Conservation (phyloP, 1,139 yeast genomes). For the Kazachstania sp. region DNA sequence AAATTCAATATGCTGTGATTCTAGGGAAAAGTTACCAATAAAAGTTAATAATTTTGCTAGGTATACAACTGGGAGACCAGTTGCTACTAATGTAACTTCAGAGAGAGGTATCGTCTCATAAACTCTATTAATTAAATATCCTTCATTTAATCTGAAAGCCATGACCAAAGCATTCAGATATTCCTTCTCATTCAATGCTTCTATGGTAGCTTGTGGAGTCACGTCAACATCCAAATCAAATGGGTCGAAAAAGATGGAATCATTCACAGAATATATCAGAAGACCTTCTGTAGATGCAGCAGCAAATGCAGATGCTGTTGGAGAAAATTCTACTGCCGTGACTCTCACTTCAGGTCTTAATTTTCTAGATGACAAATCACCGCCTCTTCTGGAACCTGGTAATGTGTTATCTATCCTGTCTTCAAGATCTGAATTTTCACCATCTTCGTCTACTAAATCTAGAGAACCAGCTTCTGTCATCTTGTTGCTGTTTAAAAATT, state of each 20-base stretch:
- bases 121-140: slow-evolving; percentile 58
- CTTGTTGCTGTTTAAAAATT: slow-evolving; percentile 65
- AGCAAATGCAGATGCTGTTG: slow-evolving; percentile 85
- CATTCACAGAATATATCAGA: slow-evolving; percentile 71
- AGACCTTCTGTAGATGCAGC: slow-evolving; percentile 96
- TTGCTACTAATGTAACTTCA: slow-evolving; percentile 59
- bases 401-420: slow-evolving; percentile 67
- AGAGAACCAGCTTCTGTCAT: slow-evolving; percentile 86
- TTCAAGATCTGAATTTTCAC: slow-evolving; percentile 79
- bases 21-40: slow-evolving; percentile 60
- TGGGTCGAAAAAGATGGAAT: slow-evolving; percentile 76
- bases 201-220: slow-evolving; percentile 69
- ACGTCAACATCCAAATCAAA: slow-evolving; percentile 89
- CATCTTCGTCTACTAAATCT: slow-evolving; percentile 73
- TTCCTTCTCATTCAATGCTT: slow-evolving; percentile 57
- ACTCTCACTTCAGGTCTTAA: slow-evolving; percentile 77
- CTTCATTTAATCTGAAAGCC: slow-evolving; percentile 89
- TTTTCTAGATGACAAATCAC: slow-evolving; percentile 76
- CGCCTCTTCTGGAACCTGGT: slow-evolving; percentile 80
- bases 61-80: slow-evolving; percentile 69
- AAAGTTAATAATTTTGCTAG: slow-evolving; percentile 59
- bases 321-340: slow-evolving; percentile 70
- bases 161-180: slow-evolving; percentile 76
- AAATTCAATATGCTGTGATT: slow-evolving; percentile 82
- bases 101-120: slow-evolving; percentile 70